phyloP scores from a whole-genome alignment of 805 yeast genomes.

The Torulaspora indica region DNA sequence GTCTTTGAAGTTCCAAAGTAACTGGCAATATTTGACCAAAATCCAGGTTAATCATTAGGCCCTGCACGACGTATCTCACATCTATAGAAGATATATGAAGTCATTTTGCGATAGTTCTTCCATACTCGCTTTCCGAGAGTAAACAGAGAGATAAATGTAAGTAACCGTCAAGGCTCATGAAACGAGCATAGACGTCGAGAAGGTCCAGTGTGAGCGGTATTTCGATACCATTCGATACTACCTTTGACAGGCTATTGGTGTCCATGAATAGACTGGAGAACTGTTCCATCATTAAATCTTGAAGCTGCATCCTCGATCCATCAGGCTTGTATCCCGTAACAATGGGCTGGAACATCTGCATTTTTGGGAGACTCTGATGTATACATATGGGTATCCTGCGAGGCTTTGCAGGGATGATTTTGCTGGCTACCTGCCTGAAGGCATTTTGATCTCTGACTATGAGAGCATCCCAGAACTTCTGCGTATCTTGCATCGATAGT shows the following conservation, averaged over 20 bases:
- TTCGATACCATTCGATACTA: slow-evolving; percentile 53
- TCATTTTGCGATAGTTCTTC: background rate
- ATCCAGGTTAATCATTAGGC: slow-evolving; percentile 3
- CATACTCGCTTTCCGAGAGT: slow-evolving; percentile 8
- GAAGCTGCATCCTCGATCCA: background rate
- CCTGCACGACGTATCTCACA: background rate
- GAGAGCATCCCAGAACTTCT: slow-evolving; percentile 53
- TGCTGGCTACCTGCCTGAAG: slow-evolving; percentile 25
- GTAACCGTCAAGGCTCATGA: slow-evolving; percentile 60
- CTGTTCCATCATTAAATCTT: slow-evolving; percentile 30
- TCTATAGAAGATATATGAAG: background rate
- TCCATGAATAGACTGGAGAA: slow-evolving; percentile 47
- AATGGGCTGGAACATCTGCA: slow-evolving; percentile 37
- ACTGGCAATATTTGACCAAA: background rate
- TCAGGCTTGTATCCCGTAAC: slow-evolving; percentile 12
- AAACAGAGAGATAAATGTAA: slow-evolving; percentile 40
- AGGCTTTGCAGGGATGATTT: slow-evolving; percentile 16
- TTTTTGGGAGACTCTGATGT: slow-evolving; percentile 35
- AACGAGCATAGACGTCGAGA: slow-evolving; percentile 42
- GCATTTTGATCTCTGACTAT: slow-evolving; percentile 23
- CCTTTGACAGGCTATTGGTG: slow-evolving; percentile 35
- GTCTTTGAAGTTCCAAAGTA: slow-evolving; percentile 47
- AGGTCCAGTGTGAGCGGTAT: slow-evolving; percentile 45
- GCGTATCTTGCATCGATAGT: slow-evolving; percentile 58
- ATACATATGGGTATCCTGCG: slow-evolving; percentile 18